Percentiles rank a stretch among this genome's conserved stretches.
Evolutionary conservation across 1,284 basidiomycete genomes (phyloP).

Genomic region (Sutorius eximius): DNA sequence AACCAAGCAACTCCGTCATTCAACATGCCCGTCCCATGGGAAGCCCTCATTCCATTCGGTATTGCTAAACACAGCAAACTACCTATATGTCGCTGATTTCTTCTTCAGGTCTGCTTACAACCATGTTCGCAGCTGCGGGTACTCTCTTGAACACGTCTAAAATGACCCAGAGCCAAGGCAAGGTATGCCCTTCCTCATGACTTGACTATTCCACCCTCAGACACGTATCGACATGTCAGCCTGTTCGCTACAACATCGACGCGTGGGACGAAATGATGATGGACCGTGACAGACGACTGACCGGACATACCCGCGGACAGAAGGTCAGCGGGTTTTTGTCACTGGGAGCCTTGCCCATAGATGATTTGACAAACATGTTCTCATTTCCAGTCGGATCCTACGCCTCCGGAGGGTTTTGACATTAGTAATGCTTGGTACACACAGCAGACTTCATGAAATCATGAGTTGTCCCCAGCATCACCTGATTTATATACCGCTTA

Average conservation of each 20-base stretch:
- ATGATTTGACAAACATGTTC: background rate
- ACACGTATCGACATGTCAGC: constrained; percentile 45
- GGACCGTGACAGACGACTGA: constrained; percentile 83
- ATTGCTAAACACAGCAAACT: background rate
- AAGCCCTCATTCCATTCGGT: constrained; percentile 94
- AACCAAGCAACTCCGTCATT: background rate
- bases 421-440: constrained; percentile 81
- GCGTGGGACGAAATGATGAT: constrained; percentile 96
- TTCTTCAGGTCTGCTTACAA: constrained; percentile 72
- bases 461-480: background rate
- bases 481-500: constrained; percentile 20
- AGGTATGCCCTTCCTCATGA: constrained; percentile 52
- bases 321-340: constrained; percentile 52
- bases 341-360: background rate
- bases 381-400: constrained; percentile 61
- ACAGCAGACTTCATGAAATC: constrained; percentile 42
- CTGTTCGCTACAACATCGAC: constrained; percentile 81
- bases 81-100: constrained; percentile 7
- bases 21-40: constrained; percentile 89
- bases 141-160: constrained; percentile 80
- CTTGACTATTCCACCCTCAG: background rate
- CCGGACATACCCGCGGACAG: constrained; percentile 86
- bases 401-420: constrained; percentile 72
- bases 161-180: constrained; percentile 82
- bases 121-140: constrained; percentile 87